Evolutionary conservation across 192 early-diverging fungal genomes (phyloP), one percentile per base, ranked within the genome.

Genomic region (Endogone sp.): DNA sequence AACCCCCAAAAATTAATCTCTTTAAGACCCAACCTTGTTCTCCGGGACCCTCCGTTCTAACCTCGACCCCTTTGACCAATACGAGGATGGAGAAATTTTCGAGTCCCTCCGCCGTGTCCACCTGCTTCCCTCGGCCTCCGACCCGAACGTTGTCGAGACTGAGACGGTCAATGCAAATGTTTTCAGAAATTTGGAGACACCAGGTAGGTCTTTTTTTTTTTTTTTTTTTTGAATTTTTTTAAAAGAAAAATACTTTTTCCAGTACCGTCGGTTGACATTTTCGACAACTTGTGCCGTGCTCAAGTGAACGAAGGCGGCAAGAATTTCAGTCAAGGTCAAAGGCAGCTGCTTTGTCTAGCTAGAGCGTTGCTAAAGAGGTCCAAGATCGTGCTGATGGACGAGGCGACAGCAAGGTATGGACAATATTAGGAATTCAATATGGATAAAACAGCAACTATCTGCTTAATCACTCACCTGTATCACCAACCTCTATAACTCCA

Each of bases 1-100:
- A 49, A 0, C 9, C 9, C 16, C 16, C 37, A 49, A 49, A 49
- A 6, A 6, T 6, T 49, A 11, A 49, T 16, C 6, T 57, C 89
- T 93, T 29, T 92, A 96, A 79, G 84, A 84, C 3, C 75, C 84
- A 2, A 80, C 78, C 23, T 62, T 84, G 22, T 84, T 84, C 64
- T 79, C 79, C 62, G 85, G 85, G 22, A 85, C 82, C 22, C 71
- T 87, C 27, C 82, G 95, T 21, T 90, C 91, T 63, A 98, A 98
- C 76, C 73, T 99, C 22, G 96, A 99, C 73, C 95, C 95, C 4
- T 93, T 95, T 71, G 81, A 73, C 56, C 89, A 93, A 74, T 88
- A 89, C 73, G 79, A 73, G 27, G 97, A 99, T 59, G 79, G 82
- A 61, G 78, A 85, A 23, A 76, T 98, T n/a, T 95, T 89, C 88